Evolutionary conservation across 768 basidiomycete species (phyloP).

Genomic region (Boletus rubropictus): DNA sequence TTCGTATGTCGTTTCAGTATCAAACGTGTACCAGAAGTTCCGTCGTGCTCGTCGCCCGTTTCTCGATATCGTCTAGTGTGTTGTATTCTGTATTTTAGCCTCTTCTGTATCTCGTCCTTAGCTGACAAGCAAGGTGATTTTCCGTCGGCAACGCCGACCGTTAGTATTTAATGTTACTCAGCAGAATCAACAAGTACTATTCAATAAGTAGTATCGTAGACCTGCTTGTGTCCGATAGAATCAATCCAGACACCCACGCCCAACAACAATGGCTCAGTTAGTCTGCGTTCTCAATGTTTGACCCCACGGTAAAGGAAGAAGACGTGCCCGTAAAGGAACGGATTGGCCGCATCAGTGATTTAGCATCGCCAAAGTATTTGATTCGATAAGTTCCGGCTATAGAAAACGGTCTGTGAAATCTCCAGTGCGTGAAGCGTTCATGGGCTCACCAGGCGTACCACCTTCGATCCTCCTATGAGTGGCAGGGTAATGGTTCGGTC

Average conservation of each 20-base stretch:
- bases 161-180: no score
- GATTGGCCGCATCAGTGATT: conserved; percentile 58
- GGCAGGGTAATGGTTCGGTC: neutral
- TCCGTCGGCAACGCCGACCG: no score
- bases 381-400: conserved; percentile 68
- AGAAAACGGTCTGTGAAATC: neutral
- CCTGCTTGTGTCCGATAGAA: neutral
- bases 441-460: conserved; percentile 36
- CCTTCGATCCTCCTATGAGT: conserved; percentile 54
- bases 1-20: no score
- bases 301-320: conserved; percentile 50
- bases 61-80: no score
- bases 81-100: no score
- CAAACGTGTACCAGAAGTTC: no score
- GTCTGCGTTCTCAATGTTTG: neutral
- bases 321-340: conserved; percentile 58
- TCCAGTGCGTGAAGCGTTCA: neutral
- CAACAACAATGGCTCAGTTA: neutral
- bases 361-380: conserved; percentile 71
- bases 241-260: no score
- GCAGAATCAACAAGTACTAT: no score
- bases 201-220: no score
- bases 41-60: no score
- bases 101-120: no score
- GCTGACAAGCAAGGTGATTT: no score